phyloP scores from a whole-genome alignment of 116 monocot genomes.

The Zostera marina region DNA sequence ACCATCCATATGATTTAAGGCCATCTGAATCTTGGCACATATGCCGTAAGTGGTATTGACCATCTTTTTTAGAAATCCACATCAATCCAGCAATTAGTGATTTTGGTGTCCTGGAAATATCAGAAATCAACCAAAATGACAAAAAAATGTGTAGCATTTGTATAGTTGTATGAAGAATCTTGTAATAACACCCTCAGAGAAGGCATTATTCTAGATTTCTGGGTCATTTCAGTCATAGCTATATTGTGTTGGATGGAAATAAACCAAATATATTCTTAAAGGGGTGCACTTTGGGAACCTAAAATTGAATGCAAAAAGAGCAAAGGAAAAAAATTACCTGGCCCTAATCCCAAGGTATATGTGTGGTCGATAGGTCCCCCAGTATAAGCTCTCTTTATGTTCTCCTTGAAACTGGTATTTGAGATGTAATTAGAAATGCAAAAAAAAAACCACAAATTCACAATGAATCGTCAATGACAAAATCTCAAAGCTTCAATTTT shows the following conservation, averaged over 20 bases:
- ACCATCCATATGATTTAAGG: conserved; percentile 78
- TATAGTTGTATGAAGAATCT: too few species aligned
- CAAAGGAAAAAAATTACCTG: conserved; percentile 21
- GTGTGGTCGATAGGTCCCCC: conserved; percentile 92
- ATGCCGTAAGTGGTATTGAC: conserved; percentile 78
- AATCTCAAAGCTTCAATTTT: too few species aligned
- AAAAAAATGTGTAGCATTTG: too few species aligned
- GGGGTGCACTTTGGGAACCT: too few species aligned
- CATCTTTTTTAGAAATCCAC: conserved; percentile 86
- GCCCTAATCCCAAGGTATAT: conserved; percentile 85
- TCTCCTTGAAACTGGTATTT: conserved; percentile 68
- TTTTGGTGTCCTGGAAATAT: conserved; percentile 39
- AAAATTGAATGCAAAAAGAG: background rate
- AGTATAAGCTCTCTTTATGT: conserved; percentile 86
- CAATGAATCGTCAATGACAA: too few species aligned
- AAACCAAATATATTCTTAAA: too few species aligned
- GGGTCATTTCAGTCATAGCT: background rate
- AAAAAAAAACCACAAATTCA: too few species aligned
- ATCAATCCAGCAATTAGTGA: conserved; percentile 86
- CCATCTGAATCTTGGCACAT: conserved; percentile 90
- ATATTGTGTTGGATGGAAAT: too few species aligned
- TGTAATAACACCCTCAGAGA: too few species aligned
- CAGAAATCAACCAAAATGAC: background rate
- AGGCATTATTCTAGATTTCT: background rate
- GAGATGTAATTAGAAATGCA: background rate